These are phyloP conservation scores for Solanum hybrid DNA, from an alignment of 305 asterid genomes.

Conservation along the genomic window DNA sequence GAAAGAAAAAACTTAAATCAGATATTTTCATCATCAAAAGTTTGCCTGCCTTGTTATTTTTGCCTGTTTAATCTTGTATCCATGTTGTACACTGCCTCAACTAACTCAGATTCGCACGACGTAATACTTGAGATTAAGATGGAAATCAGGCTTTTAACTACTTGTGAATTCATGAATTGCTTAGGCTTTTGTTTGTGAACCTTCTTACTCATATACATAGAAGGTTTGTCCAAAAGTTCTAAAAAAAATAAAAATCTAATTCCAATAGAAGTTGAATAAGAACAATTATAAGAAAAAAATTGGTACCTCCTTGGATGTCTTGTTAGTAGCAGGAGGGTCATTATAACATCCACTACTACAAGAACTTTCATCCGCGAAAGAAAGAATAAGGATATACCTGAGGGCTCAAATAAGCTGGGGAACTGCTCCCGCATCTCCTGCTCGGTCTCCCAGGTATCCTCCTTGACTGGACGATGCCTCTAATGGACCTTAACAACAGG, in stretches of 20 bases:
- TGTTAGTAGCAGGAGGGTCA: constrained; percentile 8
- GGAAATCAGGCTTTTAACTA: background rate
- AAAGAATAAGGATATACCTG: too few species aligned
- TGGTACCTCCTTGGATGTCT: constrained; percentile 20
- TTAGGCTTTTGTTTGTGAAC: background rate
- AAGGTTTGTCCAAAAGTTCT: background rate
- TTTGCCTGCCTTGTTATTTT: background rate
- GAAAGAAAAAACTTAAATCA: background rate
- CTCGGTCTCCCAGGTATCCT: too few species aligned
- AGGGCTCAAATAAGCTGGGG: too few species aligned
- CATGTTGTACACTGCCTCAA: background rate
- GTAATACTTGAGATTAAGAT: background rate
- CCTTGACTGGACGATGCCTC: too few species aligned
- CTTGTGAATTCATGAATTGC: background rate
- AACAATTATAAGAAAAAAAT: background rate
- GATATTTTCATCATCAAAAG: background rate
- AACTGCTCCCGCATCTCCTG: too few species aligned
- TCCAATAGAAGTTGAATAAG: background rate
- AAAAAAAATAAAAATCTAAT: background rate
- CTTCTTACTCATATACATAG: background rate
- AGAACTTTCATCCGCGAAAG: too few species aligned
- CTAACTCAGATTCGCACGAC: constrained; percentile 3
- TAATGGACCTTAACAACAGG: too few species aligned
- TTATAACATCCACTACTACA: too few species aligned
- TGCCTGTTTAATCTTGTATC: background rate